Conservation (phyloP, 176 grass and related monocot genomes). For the Thinopyrum elongatum region DNA sequence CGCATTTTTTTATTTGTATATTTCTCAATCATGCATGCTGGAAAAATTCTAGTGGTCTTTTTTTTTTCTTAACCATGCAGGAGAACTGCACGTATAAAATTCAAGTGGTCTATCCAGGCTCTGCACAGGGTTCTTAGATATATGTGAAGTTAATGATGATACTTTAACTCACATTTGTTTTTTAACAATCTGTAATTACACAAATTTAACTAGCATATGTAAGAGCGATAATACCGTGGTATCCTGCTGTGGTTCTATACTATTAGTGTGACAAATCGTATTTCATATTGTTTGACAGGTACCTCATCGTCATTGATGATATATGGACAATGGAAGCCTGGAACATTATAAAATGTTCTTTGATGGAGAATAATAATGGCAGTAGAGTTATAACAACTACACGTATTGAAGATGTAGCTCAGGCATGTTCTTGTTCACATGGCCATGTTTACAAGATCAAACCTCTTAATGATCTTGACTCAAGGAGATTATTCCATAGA, state of each 20-base stretch:
- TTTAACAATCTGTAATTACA: no score
- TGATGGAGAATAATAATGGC: background rate
- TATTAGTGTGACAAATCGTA: background rate
- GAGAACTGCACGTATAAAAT: no score
- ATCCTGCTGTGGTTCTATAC: background rate
- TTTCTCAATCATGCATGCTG: no score
- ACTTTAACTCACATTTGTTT: no score
- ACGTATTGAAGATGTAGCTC: background rate
- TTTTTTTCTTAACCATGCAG: no score
- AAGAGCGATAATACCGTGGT: background rate
- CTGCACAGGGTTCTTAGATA: no score
- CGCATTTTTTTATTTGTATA: no score
- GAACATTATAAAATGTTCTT: background rate
- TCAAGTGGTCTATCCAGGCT: no score
- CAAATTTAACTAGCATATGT: background rate
- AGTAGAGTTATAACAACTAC: no score
- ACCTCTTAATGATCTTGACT: conserved; percentile 11
- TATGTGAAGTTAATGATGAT: no score
- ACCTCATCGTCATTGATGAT: background rate
- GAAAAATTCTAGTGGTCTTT: no score
- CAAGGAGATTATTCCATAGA: background rate
- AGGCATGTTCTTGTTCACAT: background rate
- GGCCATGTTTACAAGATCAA: background rate
- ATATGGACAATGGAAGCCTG: background rate
- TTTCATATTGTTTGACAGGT: background rate